Conservation (phyloP, 306 rosid genomes). For the Ormosia emarginata region DNA sequence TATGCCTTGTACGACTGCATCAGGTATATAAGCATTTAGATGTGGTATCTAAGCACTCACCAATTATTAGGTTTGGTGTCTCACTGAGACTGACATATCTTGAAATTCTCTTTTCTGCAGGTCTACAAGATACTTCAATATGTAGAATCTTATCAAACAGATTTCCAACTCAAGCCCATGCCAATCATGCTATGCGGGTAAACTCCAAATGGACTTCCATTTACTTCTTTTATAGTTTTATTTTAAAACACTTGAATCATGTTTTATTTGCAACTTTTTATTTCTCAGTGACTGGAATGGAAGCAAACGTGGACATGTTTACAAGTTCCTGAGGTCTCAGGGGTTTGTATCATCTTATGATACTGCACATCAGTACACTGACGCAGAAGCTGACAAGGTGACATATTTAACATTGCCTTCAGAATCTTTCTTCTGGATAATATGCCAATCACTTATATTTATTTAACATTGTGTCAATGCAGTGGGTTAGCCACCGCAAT, state of each 20-base stretch:
- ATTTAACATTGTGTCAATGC: constrained; percentile 25
- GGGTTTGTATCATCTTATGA: constrained; percentile 95
- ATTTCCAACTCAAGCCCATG: constrained; percentile 79
- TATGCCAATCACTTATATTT: background rate
- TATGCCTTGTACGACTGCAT: constrained; percentile 45
- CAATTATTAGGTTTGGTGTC: background rate
- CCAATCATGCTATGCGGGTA: constrained; percentile 96
- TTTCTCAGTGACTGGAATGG: constrained; percentile 93
- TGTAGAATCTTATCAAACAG: constrained; percentile 84
- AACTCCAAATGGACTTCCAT: background rate
- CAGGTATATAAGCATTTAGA: constrained; percentile 38
- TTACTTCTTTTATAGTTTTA: background rate
- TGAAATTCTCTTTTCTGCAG: constrained; percentile 30
- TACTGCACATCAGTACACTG: constrained; percentile 87
- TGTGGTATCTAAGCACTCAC: background rate
- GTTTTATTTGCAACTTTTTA: background rate
- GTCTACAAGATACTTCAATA: constrained; percentile 83
- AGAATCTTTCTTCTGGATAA: background rate
- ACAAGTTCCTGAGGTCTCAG: constrained; percentile 88
- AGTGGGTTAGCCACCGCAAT: constrained; percentile 98
- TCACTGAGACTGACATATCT: background rate
- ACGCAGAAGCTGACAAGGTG: constrained; percentile 92
- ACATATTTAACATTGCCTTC: background rate
- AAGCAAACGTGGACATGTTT: constrained; percentile 97
- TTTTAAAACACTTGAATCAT: background rate